Conservation (phyloP, 164 flowering plant genomes). For the Tetrastigma voinierianum region DNA sequence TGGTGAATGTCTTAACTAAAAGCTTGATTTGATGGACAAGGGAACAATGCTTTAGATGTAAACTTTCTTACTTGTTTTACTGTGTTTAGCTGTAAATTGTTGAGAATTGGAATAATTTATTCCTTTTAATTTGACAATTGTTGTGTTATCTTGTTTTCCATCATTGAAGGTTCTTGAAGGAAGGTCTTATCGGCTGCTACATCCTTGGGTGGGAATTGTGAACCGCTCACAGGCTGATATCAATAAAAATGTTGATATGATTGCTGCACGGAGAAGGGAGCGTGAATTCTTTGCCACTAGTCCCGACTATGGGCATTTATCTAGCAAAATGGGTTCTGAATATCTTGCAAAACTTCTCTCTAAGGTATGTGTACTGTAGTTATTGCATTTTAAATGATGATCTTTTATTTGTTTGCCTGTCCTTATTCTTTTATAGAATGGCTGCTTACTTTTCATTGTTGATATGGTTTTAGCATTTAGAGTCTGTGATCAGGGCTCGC, state of each 20-base stretch:
- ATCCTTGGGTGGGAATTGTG: conserved; percentile 96
- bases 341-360: conserved; percentile 93
- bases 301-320: conserved; percentile 81
- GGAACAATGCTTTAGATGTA: conserved; percentile 95
- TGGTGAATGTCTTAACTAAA: conserved; percentile 90
- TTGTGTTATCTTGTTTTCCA: too few species aligned
- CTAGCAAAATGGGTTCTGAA: conserved; percentile 87
- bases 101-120: not conserved
- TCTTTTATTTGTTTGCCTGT: not conserved
- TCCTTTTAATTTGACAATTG: not conserved
- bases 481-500: conserved; percentile 56
- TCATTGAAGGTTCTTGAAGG: conserved; percentile 82
- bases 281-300: conserved; percentile 73
- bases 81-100: not conserved
- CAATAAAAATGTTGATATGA: conserved; percentile 83
- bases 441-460: not conserved
- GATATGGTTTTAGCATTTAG: conserved; percentile 60
- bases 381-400: not conserved
- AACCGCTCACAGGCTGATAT: conserved; percentile 95
- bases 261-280: conserved; percentile 73
- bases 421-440: not conserved
- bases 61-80: conserved; percentile 11
- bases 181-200: conserved; percentile 72
- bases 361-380: conserved; percentile 43
- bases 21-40: conserved; percentile 94